Conservation (phyloP, 805 yeast genomes). For the Candida dajiaensis region DNA sequence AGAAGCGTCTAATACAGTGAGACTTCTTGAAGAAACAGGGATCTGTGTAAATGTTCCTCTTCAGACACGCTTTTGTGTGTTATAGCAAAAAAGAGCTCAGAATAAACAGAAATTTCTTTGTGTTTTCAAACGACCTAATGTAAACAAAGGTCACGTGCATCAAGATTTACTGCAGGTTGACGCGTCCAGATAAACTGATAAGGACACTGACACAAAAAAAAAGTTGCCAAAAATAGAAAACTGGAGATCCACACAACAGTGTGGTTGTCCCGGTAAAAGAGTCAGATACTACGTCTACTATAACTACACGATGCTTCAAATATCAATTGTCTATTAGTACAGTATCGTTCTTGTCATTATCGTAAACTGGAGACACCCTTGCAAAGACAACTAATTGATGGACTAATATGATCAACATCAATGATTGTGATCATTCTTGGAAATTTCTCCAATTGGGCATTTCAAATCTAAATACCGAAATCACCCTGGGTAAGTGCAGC, state of each 20-base stretch:
- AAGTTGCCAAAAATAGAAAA: neutral
- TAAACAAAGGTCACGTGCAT: conserved; percentile 14
- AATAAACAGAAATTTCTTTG: conserved; percentile 1
- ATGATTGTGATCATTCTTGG: neutral
- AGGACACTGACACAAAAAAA: conserved; percentile 1
- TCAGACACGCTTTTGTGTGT: neutral
- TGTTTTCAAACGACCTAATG: neutral
- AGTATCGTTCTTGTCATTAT: neutral
- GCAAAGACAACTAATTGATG: too few species aligned
- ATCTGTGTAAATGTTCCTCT: too few species aligned
- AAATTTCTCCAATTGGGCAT: too few species aligned
- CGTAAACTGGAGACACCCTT: neutral
- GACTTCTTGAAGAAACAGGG: too few species aligned
- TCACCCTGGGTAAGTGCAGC: conserved; percentile 59
- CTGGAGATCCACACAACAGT: too few species aligned
- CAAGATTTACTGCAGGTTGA: neutral
- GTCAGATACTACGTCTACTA: neutral
- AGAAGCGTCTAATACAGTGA: too few species aligned
- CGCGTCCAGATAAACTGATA: conserved; percentile 4
- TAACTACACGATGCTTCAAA: neutral
- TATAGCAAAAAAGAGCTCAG: conserved; percentile 3
- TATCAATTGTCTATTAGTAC: neutral
- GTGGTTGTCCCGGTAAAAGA: too few species aligned
- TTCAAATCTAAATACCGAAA: conserved; percentile 49
- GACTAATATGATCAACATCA: neutral